Evolutionary conservation across 495 filamentous ascomycete genomes (phyloP).

Genomic region (Echria macrotheca): DNA sequence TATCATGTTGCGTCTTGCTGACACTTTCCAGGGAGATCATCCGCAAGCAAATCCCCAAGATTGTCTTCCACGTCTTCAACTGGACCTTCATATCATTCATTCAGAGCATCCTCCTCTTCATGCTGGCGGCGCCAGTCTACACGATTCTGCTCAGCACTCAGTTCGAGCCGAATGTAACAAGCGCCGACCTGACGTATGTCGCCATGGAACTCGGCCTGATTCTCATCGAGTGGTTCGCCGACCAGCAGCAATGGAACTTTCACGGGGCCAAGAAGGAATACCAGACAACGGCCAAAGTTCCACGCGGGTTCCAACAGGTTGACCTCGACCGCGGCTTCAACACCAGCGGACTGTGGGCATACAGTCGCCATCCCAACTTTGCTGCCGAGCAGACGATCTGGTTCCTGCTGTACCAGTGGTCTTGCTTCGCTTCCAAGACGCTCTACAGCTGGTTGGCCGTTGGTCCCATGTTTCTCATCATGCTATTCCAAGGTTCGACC

Average conservation of each 20-base stretch:
- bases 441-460: conserved; percentile 72
- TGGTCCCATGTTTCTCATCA: conserved; percentile 63
- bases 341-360: conserved; percentile 78
- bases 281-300: conserved; percentile 62
- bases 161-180: conserved; percentile 39
- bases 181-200: conserved; percentile 63
- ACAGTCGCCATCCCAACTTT: conserved; percentile 90
- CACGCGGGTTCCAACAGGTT: conserved; percentile 53
- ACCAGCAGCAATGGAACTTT: conserved; percentile 92
- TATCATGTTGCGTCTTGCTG: too few species aligned
- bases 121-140: conserved; percentile 78
- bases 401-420: conserved; percentile 83
- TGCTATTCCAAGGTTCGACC: conserved; percentile 84
- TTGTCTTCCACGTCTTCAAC: conserved; percentile 77
- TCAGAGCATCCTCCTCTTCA: conserved; percentile 76
- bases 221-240: conserved; percentile 71
- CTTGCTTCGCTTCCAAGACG: conserved; percentile 61
- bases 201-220: conserved; percentile 63
- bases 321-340: conserved; percentile 92
- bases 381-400: conserved; percentile 88
- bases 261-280: conserved; percentile 76
- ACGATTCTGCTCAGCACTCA: conserved; percentile 56
- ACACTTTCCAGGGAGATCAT: conserved; percentile 45
- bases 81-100: conserved; percentile 76
- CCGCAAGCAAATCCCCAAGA: conserved; percentile 34